Evolutionary conservation across 2,329 filamentous ascomycete genomes (phyloP).

Genomic region (Monosporascus sp.): DNA sequence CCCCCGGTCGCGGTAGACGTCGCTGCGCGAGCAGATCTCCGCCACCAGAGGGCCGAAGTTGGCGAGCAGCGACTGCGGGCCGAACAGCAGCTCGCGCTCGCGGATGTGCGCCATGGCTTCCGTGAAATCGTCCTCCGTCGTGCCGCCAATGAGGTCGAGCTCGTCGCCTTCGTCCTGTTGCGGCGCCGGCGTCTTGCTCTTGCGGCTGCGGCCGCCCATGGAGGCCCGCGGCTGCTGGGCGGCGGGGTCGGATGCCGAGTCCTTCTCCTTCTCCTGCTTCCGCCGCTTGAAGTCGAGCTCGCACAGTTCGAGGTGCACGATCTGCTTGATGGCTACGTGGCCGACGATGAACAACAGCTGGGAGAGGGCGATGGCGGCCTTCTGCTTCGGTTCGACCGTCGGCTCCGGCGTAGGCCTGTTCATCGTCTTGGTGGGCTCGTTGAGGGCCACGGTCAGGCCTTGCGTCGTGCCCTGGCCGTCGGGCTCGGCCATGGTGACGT

Average conservation of each 20-base stretch:
- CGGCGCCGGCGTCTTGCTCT: constrained; percentile 33
- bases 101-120: constrained; percentile 81
- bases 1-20: constrained; percentile 80
- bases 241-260: constrained; percentile 36
- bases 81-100: constrained; percentile 75
- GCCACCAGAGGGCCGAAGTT: constrained; percentile 87
- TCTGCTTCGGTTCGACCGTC: constrained; percentile 49
- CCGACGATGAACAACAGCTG: constrained; percentile 93
- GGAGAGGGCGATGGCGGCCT: constrained; percentile 71
- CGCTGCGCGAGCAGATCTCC: constrained; percentile 94
- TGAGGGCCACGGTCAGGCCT: constrained; percentile 23
- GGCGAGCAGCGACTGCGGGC: constrained; percentile 75
- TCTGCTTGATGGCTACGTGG: constrained; percentile 97
- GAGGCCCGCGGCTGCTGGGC: constrained; percentile 20
- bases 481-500: constrained; percentile 26
- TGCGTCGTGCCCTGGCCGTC: constrained; percentile 30
- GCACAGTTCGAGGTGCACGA: constrained; percentile 95
- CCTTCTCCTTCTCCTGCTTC: constrained; percentile 84
- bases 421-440: constrained; percentile 27
- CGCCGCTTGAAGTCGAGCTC: constrained; percentile 96
- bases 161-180: constrained; percentile 74
- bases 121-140: constrained; percentile 89
- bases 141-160: constrained; percentile 92
- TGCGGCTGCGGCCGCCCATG: constrained; percentile 23
- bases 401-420: constrained; percentile 23